Evolutionary conservation across 495 filamentous ascomycete species (phyloP).

Genomic region (Penicillium robsamsonii): DNA sequence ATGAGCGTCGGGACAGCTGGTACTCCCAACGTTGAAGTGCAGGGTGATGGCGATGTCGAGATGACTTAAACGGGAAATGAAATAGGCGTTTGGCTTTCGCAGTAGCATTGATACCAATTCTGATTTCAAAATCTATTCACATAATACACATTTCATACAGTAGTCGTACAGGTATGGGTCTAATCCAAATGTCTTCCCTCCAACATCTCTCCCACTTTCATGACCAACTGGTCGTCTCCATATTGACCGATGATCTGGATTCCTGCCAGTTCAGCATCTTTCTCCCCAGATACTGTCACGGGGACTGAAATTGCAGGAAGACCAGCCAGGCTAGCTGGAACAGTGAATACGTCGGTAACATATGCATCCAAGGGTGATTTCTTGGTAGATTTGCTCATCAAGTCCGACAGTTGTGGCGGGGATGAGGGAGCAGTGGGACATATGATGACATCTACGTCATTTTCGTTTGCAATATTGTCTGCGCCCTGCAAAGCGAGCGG

Average conservation of each 20-base stretch:
- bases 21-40: constrained; percentile 27
- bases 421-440: constrained; percentile 80
- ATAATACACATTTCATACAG: constrained; percentile 1
- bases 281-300: constrained; percentile 37
- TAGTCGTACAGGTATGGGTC: neutral
- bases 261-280: constrained; percentile 52
- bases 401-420: constrained; percentile 62
- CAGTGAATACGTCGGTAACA: constrained; percentile 92
- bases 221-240: constrained; percentile 69
- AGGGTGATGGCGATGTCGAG: constrained; percentile 40
- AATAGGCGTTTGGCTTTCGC: constrained; percentile 1
- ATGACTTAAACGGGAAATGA: constrained; percentile 32
- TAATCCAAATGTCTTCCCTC: constrained; percentile 24
- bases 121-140: constrained; percentile 3
- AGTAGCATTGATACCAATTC: constrained; percentile 13
- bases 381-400: constrained; percentile 33
- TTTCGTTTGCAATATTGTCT: constrained; percentile 27
- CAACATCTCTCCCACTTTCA: constrained; percentile 41
- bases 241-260: constrained; percentile 91
- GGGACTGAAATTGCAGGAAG: constrained; percentile 87
- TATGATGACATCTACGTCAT: constrained; percentile 78
- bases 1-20: constrained; percentile 29
- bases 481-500: constrained; percentile 49
- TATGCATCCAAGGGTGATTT: constrained; percentile 58
- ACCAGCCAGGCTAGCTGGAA: constrained; percentile 89